A percentile compares a stretch with the other conserved stretches of the same genome.
Evolutionary conservation across 2,329 filamentous ascomycete genomes (phyloP).

Genomic region (Blumeriella jaapii): DNA sequence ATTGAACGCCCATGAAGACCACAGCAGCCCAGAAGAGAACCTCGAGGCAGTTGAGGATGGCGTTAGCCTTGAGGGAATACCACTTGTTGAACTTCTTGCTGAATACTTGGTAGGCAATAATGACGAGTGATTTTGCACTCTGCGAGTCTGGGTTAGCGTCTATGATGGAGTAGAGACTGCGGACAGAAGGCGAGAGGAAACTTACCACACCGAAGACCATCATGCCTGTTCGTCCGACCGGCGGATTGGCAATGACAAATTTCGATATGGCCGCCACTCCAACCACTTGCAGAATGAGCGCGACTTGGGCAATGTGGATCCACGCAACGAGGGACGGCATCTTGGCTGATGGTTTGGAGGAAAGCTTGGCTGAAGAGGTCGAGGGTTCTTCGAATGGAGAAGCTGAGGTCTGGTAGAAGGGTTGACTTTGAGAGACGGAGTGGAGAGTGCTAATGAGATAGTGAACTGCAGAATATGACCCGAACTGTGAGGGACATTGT

Average conservation of each 20-base stretch:
- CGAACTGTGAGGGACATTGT: too few relatives aligned
- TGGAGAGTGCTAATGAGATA: too few relatives aligned
- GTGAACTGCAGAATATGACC: too few relatives aligned
- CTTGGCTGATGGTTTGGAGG: not conserved
- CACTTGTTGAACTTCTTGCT: conserved; percentile 28
- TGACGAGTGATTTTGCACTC: conserved; percentile 30
- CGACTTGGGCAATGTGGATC: conserved; percentile 8
- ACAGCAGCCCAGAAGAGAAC: conserved; percentile 33
- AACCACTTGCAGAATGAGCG: conserved; percentile 3
- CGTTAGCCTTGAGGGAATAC: conserved; percentile 30
- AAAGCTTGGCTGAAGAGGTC: not conserved
- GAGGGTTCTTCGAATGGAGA: not conserved
- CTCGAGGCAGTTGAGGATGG: conserved; percentile 32
- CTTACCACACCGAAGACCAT: conserved; percentile 18
- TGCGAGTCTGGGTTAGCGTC: conserved; percentile 8
- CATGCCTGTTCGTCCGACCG: conserved; percentile 4
- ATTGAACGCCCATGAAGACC: conserved; percentile 24
- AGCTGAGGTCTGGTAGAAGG: too few relatives aligned
- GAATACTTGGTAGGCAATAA: conserved; percentile 32
- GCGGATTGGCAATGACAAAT: conserved; percentile 4
- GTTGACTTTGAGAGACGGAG: too few relatives aligned
- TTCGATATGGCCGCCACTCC: conserved; percentile 2
- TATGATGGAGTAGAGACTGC: too few relatives aligned
- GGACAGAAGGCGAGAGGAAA: not conserved
- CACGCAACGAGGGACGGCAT: conserved; percentile 5